These are phyloP conservation scores for Wickerhamomyces rabaulensis DNA, from an alignment of 805 yeast species.

Conservation along the genomic window DNA sequence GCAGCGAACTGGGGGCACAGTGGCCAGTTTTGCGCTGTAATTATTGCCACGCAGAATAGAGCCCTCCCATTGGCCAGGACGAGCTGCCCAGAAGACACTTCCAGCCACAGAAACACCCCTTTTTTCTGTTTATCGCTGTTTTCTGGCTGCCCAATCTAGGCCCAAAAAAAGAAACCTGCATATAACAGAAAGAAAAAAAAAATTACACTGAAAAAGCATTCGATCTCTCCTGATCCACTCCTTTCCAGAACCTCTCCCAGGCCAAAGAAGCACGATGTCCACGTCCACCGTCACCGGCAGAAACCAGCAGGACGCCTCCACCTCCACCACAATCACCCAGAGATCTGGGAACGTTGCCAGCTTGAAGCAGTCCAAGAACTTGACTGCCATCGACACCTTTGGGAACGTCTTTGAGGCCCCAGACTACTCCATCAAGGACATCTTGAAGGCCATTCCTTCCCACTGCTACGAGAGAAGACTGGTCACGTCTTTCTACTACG, in stretches of 20 bases:
- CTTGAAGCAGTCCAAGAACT: constrained; percentile 8
- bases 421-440: constrained; percentile 70
- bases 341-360: constrained; percentile 12
- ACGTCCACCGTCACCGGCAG: not conserved
- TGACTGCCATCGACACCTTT: constrained; percentile 31
- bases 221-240: not conserved
- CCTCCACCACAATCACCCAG: constrained; percentile 7
- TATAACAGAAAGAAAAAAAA: not conserved
- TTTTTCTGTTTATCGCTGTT: not conserved
- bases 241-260: no score
- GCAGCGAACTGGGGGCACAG: no score
- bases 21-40: no score
- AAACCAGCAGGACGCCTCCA: not conserved
- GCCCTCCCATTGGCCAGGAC: no score
- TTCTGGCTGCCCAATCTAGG: not conserved
- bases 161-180: not conserved
- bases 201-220: not conserved
- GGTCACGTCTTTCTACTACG: constrained; percentile 52
- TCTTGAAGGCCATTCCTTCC: constrained; percentile 64
- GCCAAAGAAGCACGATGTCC: not conserved
- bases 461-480: constrained; percentile 68
- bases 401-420: constrained; percentile 73
- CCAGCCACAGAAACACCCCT: not conserved
- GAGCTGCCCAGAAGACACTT: no score
- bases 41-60: no score